Conservation (phyloP, 352 stramenopile species). For the Globisporangium spiculum region DNA sequence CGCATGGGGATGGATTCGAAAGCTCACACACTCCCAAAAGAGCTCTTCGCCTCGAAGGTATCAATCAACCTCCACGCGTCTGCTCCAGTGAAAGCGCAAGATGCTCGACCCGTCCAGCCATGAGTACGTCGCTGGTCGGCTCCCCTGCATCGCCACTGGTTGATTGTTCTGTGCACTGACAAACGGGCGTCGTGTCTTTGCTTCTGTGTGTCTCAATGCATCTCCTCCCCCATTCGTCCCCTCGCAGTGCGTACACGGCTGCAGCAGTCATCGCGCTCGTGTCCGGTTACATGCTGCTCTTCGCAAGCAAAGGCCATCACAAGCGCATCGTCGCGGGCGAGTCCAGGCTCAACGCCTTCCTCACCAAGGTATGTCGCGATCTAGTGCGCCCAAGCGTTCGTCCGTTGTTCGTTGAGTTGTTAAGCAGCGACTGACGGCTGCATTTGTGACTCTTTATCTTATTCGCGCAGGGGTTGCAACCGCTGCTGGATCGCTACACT, state of each 20-base stretch:
- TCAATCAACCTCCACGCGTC: neutral
- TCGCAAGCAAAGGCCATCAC: constrained; percentile 3
- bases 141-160: neutral
- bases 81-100: neutral
- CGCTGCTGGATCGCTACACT: constrained; percentile 49
- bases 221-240: neutral
- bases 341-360: constrained; percentile 16
- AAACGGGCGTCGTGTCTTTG: neutral
- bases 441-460: neutral
- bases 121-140: constrained; percentile 4
- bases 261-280: constrained; percentile 10
- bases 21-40: neutral
- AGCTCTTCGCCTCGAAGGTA: neutral
- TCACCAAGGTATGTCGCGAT: constrained; percentile 6
- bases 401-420: neutral
- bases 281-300: constrained; percentile 9
- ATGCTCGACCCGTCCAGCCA: constrained; percentile 13
- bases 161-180: neutral
- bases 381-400: neutral
- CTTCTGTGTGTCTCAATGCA: neutral
- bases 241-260: constrained; percentile 3
- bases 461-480: constrained; percentile 33
- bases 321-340: constrained; percentile 18
- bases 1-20: constrained; percentile 6
- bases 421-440: neutral